These are phyloP conservation scores for Sphagnum magellanicum DNA, from an alignment of 228 moss, liverwort and hornwort species.

Conservation along the genomic window DNA sequence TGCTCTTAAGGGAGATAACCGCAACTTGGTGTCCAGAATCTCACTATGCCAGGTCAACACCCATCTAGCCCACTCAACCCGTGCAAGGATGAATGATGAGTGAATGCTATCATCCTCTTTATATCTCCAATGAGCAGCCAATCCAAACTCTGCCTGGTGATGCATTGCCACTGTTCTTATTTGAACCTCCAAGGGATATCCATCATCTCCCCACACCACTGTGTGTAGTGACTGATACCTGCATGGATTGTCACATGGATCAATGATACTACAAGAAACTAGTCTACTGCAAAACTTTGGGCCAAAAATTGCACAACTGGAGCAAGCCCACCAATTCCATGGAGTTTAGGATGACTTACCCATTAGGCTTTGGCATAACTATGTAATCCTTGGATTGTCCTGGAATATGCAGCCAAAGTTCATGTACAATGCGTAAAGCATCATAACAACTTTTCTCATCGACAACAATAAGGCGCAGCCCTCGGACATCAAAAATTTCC, in stretches of 20 bases:
- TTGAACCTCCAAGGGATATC: slow-evolving; percentile 84
- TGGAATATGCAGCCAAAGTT: slow-evolving; percentile 67
- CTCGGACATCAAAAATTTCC: slow-evolving; percentile 84
- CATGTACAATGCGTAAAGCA: slow-evolving; percentile 66
- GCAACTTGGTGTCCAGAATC: slow-evolving; percentile 75
- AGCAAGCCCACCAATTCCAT: too few relatives aligned
- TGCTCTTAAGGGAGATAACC: slow-evolving; percentile 54
- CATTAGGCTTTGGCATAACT: slow-evolving; percentile 61
- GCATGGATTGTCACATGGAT: neutral
- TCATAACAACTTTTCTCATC: slow-evolving; percentile 70
- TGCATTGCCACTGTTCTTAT: slow-evolving; percentile 92
- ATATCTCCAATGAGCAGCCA: slow-evolving; percentile 97
- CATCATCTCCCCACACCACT: slow-evolving; percentile 71
- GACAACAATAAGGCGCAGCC: slow-evolving; percentile 66
- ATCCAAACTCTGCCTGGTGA: slow-evolving; percentile 88
- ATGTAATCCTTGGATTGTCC: slow-evolving; percentile 80
- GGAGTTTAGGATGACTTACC: slow-evolving; percentile 27
- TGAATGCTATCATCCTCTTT: slow-evolving; percentile 77
- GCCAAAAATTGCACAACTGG: too few relatives aligned
- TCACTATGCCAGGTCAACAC: slow-evolving; percentile 96
- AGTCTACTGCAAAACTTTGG: too few relatives aligned
- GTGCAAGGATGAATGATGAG: slow-evolving; percentile 69
- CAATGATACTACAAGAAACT: too few relatives aligned
- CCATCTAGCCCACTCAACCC: slow-evolving; percentile 98
- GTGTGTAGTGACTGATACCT: slow-evolving; percentile 89